Percentiles rank a stretch among this genome's conserved stretches.
Conservation (phyloP, 768 basidiomycete species). For the Trametes maxima region DNA sequence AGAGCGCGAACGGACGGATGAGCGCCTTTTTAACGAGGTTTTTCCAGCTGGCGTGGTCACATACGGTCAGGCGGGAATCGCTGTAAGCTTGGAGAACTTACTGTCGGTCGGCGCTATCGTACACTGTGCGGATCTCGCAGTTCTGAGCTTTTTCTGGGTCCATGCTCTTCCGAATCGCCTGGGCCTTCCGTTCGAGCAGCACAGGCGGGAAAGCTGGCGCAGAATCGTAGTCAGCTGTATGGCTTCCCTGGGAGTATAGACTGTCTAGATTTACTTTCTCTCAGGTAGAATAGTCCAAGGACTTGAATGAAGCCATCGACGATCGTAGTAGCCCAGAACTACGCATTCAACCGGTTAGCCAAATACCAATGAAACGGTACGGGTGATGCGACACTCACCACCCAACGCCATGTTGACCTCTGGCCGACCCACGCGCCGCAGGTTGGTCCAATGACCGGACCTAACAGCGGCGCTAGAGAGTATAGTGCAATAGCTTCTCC, state of each 20-base stretch:
- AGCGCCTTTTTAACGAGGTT: conserved; percentile 54
- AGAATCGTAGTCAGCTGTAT: conserved; percentile 21
- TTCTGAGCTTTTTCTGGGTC: conserved; percentile 48
- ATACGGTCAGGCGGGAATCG: neutral
- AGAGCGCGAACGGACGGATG: conserved; percentile 64
- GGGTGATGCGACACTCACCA: conserved; percentile 41
- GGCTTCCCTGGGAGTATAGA: too few relatives aligned
- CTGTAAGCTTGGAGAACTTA: conserved; percentile 23
- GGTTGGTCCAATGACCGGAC: conserved; percentile 64
- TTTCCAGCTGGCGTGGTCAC: conserved; percentile 46
- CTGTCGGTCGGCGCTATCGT: conserved; percentile 47
- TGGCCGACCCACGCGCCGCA: conserved; percentile 68
- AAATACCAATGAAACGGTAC: too few relatives aligned
- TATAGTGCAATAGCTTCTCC: conserved; percentile 65
- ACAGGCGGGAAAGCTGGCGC: conserved; percentile 33
- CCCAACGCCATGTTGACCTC: conserved; percentile 71
- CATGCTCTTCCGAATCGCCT: conserved; percentile 44
- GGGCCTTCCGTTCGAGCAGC: conserved; percentile 54
- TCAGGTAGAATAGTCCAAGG: conserved; percentile 54
- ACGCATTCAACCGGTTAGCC: neutral
- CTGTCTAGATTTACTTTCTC: conserved; percentile 72
- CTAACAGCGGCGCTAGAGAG: conserved; percentile 64
- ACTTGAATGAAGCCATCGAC: conserved; percentile 56
- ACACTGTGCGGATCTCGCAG: conserved; percentile 50
- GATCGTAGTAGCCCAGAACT: conserved; percentile 73